Conservation (phyloP, 345 rosid species). For the Camelina neglecta region DNA sequence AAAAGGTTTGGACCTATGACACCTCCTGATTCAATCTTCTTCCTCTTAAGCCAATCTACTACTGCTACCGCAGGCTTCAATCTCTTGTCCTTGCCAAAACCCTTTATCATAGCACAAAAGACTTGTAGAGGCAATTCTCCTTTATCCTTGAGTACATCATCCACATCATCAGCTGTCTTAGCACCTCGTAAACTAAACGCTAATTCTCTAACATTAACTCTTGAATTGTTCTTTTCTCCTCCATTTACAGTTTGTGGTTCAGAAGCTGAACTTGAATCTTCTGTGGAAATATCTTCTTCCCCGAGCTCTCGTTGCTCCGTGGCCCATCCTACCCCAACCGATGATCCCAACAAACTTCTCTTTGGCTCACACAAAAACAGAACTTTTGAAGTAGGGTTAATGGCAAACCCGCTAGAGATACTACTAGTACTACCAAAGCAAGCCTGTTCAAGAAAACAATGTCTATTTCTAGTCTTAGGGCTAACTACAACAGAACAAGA, state of each 20-base stretch:
- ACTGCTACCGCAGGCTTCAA: slow-evolving; percentile 71
- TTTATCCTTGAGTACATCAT: slow-evolving; percentile 68
- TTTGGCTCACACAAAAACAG: slow-evolving; percentile 47
- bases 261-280: slow-evolving; percentile 38
- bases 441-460: slow-evolving; percentile 36
- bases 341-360: slow-evolving; percentile 40
- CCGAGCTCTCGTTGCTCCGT: slow-evolving; percentile 59
- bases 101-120: slow-evolving; percentile 66
- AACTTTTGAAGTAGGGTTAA: slow-evolving; percentile 27
- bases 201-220: slow-evolving; percentile 63
- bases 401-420: slow-evolving; percentile 23
- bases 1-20: slow-evolving; percentile 66
- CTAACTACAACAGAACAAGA: slow-evolving; percentile 41
- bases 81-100: slow-evolving; percentile 70
- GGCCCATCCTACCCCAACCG: slow-evolving; percentile 60
- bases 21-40: slow-evolving; percentile 66
- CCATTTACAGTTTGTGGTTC: slow-evolving; percentile 14
- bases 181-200: slow-evolving; percentile 61
- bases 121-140: slow-evolving; percentile 73
- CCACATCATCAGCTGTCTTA: slow-evolving; percentile 75
- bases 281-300: slow-evolving; percentile 48
- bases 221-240: slow-evolving; percentile 42
- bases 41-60: slow-evolving; percentile 83
- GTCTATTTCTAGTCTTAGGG: slow-evolving; percentile 42
- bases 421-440: slow-evolving; percentile 30